Evolutionary conservation across 768 basidiomycete species (phyloP), one percentile per base, ranked within the genome.

Genomic region (Mycena epipterygia): DNA sequence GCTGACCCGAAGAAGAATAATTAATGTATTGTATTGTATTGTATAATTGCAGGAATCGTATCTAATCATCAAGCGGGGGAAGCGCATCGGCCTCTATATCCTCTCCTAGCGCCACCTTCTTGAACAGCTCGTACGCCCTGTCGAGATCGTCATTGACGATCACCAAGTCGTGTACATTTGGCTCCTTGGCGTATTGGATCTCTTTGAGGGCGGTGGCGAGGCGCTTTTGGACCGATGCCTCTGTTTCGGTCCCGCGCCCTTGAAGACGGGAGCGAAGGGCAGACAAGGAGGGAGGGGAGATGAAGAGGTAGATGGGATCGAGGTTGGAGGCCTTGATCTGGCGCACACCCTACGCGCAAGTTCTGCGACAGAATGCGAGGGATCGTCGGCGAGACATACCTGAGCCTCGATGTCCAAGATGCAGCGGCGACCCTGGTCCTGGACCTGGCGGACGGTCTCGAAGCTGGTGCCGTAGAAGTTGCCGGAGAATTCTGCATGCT

Each of bases 341-440:
- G 67, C 90, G 92, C 69, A 99, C 95, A 57, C 97, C 97, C 95
- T 97, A 81, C 42, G 61, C 67, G 58, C 68, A 64, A 74, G 46
- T 35, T 62, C 70, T 73, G 76, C 53, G 68, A 74, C 46, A 55
- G 49, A 60, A 64, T 25, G 44, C 37, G 60, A 33, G 48, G 60
- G 52, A 30, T 57, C 70, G 27, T 61, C 49, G 48, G 63, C 51
- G 49, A 23, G 53, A 82, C 85, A 65, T 78, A 94, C 95, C 92
- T 99, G 97, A 13, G 94, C 92, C 77, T 99, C 97, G 67, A 99
- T 99, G 79, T 99, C 97, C 42, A 99, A 88, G 67, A 99, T 92
- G 79, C 97, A 98, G 16, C 95, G 90, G 70, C 88, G 89, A 19
- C 94, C 95, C 4, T 87, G 84, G 21, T 86, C 80, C 39, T 89